Evolutionary conservation across 1,284 basidiomycete genomes (phyloP).

Genomic region (Trametes versicolor): DNA sequence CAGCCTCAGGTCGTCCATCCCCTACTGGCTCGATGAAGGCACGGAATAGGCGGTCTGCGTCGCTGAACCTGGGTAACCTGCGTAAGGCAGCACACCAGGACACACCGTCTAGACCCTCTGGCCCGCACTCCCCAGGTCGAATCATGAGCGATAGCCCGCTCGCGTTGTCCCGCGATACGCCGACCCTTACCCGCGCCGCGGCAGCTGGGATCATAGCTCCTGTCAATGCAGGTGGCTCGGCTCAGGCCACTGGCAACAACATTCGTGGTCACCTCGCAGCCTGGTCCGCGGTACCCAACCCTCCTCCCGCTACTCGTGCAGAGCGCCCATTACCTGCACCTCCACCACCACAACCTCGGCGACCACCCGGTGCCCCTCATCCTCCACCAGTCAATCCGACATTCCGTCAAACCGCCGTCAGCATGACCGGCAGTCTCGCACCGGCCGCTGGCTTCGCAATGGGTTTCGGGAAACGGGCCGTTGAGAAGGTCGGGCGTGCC

Average conservation of each 20-base stretch:
- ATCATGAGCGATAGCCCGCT: conserved; percentile 32
- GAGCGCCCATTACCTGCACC: conserved; percentile 35
- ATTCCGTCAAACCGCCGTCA: conserved; percentile 72
- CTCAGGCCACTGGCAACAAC: conserved; percentile 51
- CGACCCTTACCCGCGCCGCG: conserved; percentile 52
- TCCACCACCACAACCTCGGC: conserved; percentile 41
- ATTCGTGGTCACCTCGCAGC: conserved; percentile 61
- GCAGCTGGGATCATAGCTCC: conserved; percentile 55
- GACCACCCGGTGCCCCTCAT: conserved; percentile 39
- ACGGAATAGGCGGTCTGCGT: conserved; percentile 68
- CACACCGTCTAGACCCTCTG: conserved; percentile 15
- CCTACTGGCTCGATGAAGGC: conserved; percentile 49
- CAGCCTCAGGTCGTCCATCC: conserved; percentile 34
- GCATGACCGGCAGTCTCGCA: conserved; percentile 70
- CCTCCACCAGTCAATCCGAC: conserved; percentile 44
- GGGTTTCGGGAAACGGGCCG: conserved; percentile 66
- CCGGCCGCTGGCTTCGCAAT: conserved; percentile 75
- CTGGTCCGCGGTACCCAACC: conserved; percentile 52
- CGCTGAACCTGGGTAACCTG: conserved; percentile 57
- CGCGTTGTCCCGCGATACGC: conserved; percentile 42
- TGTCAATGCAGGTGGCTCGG: conserved; percentile 44
- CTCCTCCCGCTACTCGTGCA: conserved; percentile 34
- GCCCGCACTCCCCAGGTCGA: conserved; percentile 25
- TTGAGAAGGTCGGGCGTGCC: conserved; percentile 65
- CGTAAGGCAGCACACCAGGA: conserved; percentile 18